Percentiles rank a stretch among this genome's conserved stretches.
phyloP scores from a whole-genome alignment of 768 basidiomycete species.

The Tephrocybe sp. region DNA sequence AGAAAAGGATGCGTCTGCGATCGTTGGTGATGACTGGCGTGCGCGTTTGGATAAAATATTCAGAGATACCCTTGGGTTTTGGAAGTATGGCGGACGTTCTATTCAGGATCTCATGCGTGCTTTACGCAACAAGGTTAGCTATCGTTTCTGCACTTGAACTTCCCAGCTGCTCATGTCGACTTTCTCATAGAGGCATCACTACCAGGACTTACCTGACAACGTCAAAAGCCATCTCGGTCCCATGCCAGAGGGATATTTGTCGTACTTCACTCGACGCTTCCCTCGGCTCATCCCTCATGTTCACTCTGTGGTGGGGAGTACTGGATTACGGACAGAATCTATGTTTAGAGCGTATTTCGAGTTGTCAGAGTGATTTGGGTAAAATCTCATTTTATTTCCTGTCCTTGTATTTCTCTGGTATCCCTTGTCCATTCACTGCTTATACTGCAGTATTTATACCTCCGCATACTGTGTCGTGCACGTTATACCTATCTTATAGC shows the following conservation, averaged over 20 bases:
- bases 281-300: conserved; percentile 92
- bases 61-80: conserved; percentile 91
- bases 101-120: conserved; percentile 93
- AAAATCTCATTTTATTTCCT: too few relatives aligned
- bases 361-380: too few relatives aligned
- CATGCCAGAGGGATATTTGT: conserved; percentile 90
- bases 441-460: conserved; percentile 17
- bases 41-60: conserved; percentile 83
- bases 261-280: conserved; percentile 93
- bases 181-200: conserved; percentile 85
- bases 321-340: too few relatives aligned
- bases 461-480: conserved; percentile 13
- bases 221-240: conserved; percentile 87
- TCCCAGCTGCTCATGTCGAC: neutral
- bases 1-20: conserved; percentile 64
- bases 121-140: conserved; percentile 87
- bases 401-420: too few relatives aligned
- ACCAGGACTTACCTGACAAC: conserved; percentile 93
- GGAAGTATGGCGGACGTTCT: conserved; percentile 92
- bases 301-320: conserved; percentile 74
- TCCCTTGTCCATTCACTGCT: too few relatives aligned
- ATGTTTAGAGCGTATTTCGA: too few relatives aligned
- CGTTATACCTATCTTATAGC: conserved; percentile 9
- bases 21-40: conserved; percentile 94
- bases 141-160: neutral